phyloP scores from a whole-genome alignment of 1,139 yeast species.

The Saccharomyces uvarum region DNA sequence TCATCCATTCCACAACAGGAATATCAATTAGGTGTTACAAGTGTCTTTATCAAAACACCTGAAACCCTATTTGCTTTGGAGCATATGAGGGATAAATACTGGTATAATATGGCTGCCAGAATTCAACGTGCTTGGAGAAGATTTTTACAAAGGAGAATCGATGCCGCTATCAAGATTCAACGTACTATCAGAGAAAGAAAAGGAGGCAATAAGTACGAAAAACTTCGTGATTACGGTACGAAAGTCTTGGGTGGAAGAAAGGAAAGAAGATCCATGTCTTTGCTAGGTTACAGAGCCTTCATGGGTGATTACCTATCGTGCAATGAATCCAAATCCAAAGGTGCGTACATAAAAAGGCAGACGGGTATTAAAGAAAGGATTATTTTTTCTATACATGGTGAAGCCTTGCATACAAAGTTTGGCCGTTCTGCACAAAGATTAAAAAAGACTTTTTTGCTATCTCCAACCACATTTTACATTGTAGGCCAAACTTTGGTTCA shows the following conservation, averaged over 20 bases:
- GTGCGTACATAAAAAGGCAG: slow-evolving; percentile 59
- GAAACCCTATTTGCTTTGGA: slow-evolving; percentile 94
- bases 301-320: slow-evolving; percentile 92
- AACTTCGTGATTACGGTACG: slow-evolving; percentile 78
- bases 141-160: slow-evolving; percentile 70
- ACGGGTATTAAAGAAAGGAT: slow-evolving; percentile 64
- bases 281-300: slow-evolving; percentile 81
- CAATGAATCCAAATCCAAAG: slow-evolving; percentile 64
- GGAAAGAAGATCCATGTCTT: slow-evolving; percentile 82
- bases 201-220: slow-evolving; percentile 77
- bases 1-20: slow-evolving; percentile 75
- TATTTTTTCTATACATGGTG: slow-evolving; percentile 74
- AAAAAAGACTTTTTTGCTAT: slow-evolving; percentile 64
- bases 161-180: slow-evolving; percentile 81
- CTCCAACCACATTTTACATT: slow-evolving; percentile 54
- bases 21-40: slow-evolving; percentile 86
- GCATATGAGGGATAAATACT: slow-evolving; percentile 92
- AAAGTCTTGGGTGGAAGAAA: slow-evolving; percentile 63
- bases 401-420: slow-evolving; percentile 73
- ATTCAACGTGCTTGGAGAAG: slow-evolving; percentile 97
- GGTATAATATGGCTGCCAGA: slow-evolving; percentile 98
- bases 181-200: slow-evolving; percentile 74
- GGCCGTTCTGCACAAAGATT: slow-evolving; percentile 85
- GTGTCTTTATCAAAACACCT: slow-evolving; percentile 93
- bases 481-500: slow-evolving; percentile 68